These are phyloP conservation scores for Castanea crenata DNA, from an alignment of 306 rosid species.

Conservation along the genomic window DNA sequence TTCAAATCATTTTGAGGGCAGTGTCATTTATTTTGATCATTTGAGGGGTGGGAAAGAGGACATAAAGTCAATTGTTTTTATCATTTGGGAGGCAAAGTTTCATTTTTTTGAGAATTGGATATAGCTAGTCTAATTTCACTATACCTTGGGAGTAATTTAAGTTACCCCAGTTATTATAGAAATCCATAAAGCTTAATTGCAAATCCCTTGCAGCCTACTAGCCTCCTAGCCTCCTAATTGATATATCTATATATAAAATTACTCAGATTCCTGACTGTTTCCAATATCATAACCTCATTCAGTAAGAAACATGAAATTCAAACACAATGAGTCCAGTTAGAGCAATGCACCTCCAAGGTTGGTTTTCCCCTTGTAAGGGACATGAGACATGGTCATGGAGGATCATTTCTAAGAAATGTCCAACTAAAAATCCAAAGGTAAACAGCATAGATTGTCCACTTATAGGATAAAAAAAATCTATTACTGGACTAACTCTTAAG, in stretches of 20 bases:
- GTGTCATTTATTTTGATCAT: too few relatives aligned
- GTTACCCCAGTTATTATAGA: background rate
- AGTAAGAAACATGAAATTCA: background rate
- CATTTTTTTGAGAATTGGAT: too few relatives aligned
- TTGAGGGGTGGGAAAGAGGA: too few relatives aligned
- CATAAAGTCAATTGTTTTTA: too few relatives aligned
- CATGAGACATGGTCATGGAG: background rate
- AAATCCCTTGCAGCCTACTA: background rate
- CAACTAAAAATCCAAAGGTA: background rate
- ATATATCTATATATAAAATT: background rate
- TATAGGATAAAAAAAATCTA: background rate
- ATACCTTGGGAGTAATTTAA: too few relatives aligned
- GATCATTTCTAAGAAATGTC: background rate
- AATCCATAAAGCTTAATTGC: background rate
- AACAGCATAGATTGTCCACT: background rate
- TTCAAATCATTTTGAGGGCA: too few relatives aligned
- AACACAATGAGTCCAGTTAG: background rate
- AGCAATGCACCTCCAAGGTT: background rate
- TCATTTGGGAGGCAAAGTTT: too few relatives aligned
- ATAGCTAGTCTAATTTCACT: too few relatives aligned
- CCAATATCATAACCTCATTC: background rate
- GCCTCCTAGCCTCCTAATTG: background rate
- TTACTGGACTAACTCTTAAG: background rate
- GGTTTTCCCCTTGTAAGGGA: background rate
- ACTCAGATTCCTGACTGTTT: background rate